Conservation (phyloP, 768 basidiomycete genomes). For the Paxillus involutus region DNA sequence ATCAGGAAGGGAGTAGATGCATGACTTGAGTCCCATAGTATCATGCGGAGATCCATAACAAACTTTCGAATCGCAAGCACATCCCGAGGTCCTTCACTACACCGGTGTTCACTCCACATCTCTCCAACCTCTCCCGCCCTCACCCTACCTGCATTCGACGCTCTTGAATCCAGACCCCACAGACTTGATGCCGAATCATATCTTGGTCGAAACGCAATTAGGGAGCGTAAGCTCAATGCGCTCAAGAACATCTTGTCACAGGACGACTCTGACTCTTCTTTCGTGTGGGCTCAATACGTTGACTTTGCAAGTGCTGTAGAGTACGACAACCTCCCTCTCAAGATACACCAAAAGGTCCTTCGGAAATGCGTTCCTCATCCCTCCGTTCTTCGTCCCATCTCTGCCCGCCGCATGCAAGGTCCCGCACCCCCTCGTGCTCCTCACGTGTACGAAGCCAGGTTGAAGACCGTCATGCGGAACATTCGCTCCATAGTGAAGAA, state of each 20-base stretch:
- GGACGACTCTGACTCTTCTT: slow-evolving; percentile 38
- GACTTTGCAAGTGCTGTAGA: slow-evolving; percentile 52
- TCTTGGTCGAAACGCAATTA: slow-evolving; percentile 7
- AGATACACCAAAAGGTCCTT: slow-evolving; percentile 69
- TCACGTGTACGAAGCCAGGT: slow-evolving; percentile 64
- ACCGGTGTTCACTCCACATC: slow-evolving; percentile 6
- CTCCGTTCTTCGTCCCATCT: slow-evolving; percentile 42
- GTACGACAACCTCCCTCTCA: slow-evolving; percentile 52
- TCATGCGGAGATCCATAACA: slow-evolving; percentile 25
- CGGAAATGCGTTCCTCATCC: slow-evolving; percentile 59
- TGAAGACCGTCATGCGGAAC: slow-evolving; percentile 67
- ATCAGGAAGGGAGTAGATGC: neutral
- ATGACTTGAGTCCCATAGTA: slow-evolving; percentile 11
- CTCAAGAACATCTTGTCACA: slow-evolving; percentile 31
- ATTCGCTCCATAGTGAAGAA: slow-evolving; percentile 52
- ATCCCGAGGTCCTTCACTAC: slow-evolving; percentile 5
- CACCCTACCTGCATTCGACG: neutral
- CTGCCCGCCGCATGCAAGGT: slow-evolving; percentile 41
- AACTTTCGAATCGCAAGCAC: slow-evolving; percentile 14
- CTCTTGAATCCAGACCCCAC: neutral
- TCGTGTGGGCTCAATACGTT: slow-evolving; percentile 66
- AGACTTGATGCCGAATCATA: slow-evolving; percentile 3
- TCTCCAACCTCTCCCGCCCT: slow-evolving; percentile 7
- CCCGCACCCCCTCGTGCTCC: slow-evolving; percentile 37
- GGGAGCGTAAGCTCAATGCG: slow-evolving; percentile 27